Evolutionary conservation across 2,329 filamentous ascomycete genomes (phyloP).

Genomic region (Cladosporium sp.): DNA sequence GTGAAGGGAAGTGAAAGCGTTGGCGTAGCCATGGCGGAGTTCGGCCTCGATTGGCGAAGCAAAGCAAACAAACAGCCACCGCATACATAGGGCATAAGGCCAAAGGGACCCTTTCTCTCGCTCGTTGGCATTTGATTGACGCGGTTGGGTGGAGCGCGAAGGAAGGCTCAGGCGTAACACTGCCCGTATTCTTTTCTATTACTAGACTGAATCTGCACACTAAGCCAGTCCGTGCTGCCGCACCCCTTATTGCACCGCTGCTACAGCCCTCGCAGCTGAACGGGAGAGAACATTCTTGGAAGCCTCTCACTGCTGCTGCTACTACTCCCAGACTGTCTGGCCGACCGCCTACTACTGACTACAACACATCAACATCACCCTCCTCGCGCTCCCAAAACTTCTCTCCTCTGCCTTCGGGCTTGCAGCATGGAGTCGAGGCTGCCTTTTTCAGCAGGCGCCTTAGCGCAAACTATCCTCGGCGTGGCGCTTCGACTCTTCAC

Average conservation of each 20-base stretch:
- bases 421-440: conserved; percentile 19
- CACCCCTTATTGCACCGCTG: conserved; percentile 19
- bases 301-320: conserved; percentile 1
- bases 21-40: neutral
- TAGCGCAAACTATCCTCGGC: conserved; percentile 20
- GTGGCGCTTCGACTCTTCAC: conserved; percentile 21
- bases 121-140: neutral
- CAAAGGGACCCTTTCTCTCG: neutral
- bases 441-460: conserved; percentile 15
- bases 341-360: neutral
- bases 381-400: neutral
- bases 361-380: neutral
- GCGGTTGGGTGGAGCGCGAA: neutral
- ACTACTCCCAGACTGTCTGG: neutral
- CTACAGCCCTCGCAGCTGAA: conserved; percentile 11
- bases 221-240: conserved; percentile 20
- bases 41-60: neutral
- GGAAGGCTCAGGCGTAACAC: conserved; percentile 14
- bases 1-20: neutral
- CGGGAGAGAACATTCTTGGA: conserved; percentile 11
- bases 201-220: conserved; percentile 20
- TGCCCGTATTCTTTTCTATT: conserved; percentile 19
- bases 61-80: neutral
- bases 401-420: conserved; percentile 18
- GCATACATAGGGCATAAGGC: neutral